Evolutionary conservation across 2,329 filamentous ascomycete genomes (phyloP), one percentile per base, ranked within the genome.

Genomic region (Arachnomyces sp.): DNA sequence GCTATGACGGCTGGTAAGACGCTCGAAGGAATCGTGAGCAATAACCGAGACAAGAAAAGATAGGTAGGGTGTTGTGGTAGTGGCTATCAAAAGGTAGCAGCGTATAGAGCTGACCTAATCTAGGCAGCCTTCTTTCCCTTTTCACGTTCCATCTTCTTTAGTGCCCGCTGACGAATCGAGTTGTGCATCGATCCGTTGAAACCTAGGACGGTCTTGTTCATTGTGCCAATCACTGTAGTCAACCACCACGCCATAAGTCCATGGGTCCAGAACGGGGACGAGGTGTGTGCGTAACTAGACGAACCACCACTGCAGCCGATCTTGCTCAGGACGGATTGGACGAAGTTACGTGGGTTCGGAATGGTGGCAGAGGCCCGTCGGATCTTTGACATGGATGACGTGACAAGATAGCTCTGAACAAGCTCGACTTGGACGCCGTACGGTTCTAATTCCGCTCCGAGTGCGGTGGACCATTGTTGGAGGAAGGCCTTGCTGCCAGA

Each of bases 401-500:
- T 94, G 55, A 98, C 86, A 35, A 98, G 78, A 63, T 98, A 93
- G 53, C 84, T 88, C 52, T 96, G 77, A 18, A 94, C 82, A 36
- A 96, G 78, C 64, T 96, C 82, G n/a, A 95, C 88, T 48, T 87
- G 82, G 31, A 98, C 80, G 42, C 86, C 85, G 53, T 85, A 74
- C 1, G 82, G 78, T 47, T 83, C 78, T 21, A 98, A 75, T 66
- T 98, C 92, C 11, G 82, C 77, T 1, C 83, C 85, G 11, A 98
- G 75, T 8, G 92, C 81, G 4, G 80, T 84, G 50, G 85, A 95
- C 92, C 92, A 98, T 59, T 94, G 83, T 67, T 96, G 90, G 36
- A 98, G 75, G 75, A 98, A 98, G 1, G 92, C 90, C 70, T 98
- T 98, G 77, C 84, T 92, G 50, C 92, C 92, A 33, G 86, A 93